These are phyloP conservation scores for Odonthalia washingtoniensis DNA, from an alignment of 31 red algal species.

Conservation along the genomic window DNA sequence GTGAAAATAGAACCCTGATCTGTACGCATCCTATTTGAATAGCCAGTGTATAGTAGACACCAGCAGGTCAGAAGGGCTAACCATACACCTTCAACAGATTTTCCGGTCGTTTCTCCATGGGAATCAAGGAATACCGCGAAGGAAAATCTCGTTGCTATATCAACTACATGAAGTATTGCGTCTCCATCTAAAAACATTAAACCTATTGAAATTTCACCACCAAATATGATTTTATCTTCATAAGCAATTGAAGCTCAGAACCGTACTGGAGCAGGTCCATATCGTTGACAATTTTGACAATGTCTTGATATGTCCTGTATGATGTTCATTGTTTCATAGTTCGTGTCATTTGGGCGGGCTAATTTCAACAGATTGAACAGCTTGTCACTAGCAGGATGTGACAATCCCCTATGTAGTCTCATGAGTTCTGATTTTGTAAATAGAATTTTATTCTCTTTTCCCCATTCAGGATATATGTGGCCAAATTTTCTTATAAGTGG, in stretches of 20 bases:
- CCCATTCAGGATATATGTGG: not conserved
- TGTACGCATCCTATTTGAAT: not conserved
- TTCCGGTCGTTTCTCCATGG: not conserved
- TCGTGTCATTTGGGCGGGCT: not conserved
- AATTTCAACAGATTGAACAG: not conserved
- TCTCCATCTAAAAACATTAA: not conserved
- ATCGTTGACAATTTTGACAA: not conserved
- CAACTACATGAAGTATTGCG: not conserved
- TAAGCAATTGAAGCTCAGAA: not conserved
- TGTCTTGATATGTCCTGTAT: not conserved
- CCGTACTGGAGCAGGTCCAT: not conserved
- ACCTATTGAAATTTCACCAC: not conserved
- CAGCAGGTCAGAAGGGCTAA: not conserved
- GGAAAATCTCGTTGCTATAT: not conserved
- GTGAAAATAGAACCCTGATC: conserved; percentile 50
- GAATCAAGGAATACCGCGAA: not conserved
- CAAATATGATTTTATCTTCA: not conserved
- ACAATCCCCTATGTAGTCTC: not conserved
- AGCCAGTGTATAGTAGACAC: conserved; percentile 11
- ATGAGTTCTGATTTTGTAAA: not conserved
- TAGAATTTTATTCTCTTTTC: not conserved
- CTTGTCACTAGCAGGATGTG: not conserved
- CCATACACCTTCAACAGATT: not conserved
- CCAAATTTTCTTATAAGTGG: not conserved
- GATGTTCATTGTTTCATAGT: not conserved